Evolutionary conservation across 805 yeast genomes (phyloP).

Genomic region (Vanderwaltozyma polyspora): DNA sequence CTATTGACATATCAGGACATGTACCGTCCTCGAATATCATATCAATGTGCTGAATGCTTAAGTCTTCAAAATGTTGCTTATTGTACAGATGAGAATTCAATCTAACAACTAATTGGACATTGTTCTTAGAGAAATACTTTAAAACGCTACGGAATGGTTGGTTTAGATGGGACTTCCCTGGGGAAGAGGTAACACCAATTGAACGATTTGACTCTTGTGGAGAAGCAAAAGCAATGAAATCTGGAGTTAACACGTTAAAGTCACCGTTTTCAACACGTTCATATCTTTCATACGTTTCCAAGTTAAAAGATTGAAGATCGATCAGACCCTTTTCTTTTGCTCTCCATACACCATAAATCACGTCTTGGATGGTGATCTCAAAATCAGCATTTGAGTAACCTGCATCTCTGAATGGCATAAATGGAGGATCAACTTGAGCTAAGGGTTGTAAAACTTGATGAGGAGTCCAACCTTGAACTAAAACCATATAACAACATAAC

Average conservation of each 20-base stretch:
- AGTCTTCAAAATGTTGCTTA: slow-evolving; percentile 65
- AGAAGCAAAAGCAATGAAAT: slow-evolving; percentile 95
- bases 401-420: slow-evolving; percentile 92
- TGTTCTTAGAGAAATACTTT: slow-evolving; percentile 56
- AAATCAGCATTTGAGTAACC: slow-evolving; percentile 95
- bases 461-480: slow-evolving; percentile 96
- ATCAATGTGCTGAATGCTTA: slow-evolving; percentile 82
- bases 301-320: slow-evolving; percentile 73
- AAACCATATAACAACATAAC: slow-evolving; percentile 85
- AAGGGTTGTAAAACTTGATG: slow-evolving; percentile 94
- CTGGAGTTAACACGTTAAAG: slow-evolving; percentile 81
- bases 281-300: slow-evolving; percentile 77
- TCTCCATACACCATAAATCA: slow-evolving; percentile 94
- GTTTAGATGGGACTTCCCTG: slow-evolving; percentile 31
- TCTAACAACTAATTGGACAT: slow-evolving; percentile 83
- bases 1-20: slow-evolving; percentile 90
- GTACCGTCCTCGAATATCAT: slow-evolving; percentile 98
- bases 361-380: slow-evolving; percentile 85
- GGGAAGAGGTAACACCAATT: slow-evolving; percentile 5
- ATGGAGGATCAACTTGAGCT: slow-evolving; percentile 83
- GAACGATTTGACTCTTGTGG: slow-evolving; percentile 59
- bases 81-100: slow-evolving; percentile 88
- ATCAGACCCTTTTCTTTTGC: slow-evolving; percentile 88
- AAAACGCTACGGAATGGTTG: slow-evolving; percentile 77
- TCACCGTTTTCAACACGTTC: slow-evolving; percentile 97